These are phyloP conservation scores for Teunomyces atbi DNA, from an alignment of 805 yeast species.

Conservation along the genomic window DNA sequence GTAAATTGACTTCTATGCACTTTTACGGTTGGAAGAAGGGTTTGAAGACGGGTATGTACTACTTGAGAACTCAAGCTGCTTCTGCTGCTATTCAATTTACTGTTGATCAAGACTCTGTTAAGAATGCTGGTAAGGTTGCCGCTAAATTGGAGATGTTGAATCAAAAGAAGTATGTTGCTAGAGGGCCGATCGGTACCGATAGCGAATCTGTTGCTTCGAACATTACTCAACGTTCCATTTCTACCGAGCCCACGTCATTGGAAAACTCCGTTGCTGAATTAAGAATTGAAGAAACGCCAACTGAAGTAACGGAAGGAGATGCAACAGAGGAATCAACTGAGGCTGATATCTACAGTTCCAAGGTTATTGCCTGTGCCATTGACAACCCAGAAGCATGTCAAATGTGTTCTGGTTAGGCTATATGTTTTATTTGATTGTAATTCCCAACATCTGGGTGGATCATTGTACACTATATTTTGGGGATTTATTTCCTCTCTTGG, in stretches of 20 bases:
- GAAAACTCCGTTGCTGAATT: conserved; percentile 49
- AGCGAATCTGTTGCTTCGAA: conserved; percentile 13
- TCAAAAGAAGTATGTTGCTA: conserved; percentile 35
- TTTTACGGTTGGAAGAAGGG: conserved; percentile 99
- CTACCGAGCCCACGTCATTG: conserved; percentile 42
- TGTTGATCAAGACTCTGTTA: conserved; percentile 45
- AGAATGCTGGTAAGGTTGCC: conserved; percentile 35
- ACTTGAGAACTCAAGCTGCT: conserved; percentile 91
- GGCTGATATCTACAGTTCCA: conserved; percentile 84
- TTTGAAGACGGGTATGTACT: conserved; percentile 97
- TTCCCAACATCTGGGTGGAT: neutral
- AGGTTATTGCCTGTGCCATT: conserved; percentile 95
- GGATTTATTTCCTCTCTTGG: conserved; percentile 5
- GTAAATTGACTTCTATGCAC: conserved; percentile 96
- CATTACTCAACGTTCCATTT: conserved; percentile 20
- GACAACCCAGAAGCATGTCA: conserved; percentile 97
- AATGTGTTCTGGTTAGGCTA: conserved; percentile 92
- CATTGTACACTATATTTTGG: conserved; percentile 3
- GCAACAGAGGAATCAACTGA: conserved; percentile 31
- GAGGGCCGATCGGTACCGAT: conserved; percentile 12
- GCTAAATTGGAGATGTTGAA: conserved; percentile 40
- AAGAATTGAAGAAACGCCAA: conserved; percentile 27
- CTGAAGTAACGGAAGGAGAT: conserved; percentile 15
- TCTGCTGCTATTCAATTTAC: conserved; percentile 92
- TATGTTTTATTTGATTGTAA: neutral